Conservation (phyloP, 352 stramenopile genomes). For the Pythium oligandrum region DNA sequence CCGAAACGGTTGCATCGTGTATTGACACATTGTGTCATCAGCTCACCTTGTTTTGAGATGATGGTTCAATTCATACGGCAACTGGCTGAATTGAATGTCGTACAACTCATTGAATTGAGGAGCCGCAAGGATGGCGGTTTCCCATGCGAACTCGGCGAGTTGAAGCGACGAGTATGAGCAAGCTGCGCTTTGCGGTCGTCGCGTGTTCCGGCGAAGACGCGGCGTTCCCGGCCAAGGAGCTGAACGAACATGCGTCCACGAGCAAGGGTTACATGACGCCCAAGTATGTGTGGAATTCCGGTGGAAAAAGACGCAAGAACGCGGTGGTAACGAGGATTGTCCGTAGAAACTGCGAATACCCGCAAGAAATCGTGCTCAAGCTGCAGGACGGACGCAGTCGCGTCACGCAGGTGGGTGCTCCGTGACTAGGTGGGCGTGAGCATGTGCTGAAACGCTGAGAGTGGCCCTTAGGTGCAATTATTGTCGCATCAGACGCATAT, state of each 20-base stretch:
- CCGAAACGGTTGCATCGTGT: too few relatives aligned
- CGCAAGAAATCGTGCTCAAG: conserved; percentile 89
- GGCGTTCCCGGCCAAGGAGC: conserved; percentile 71
- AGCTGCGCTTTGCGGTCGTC: conserved; percentile 81
- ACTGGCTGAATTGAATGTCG: too few relatives aligned
- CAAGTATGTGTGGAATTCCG: conserved; percentile 26
- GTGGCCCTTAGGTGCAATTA: conserved; percentile 51
- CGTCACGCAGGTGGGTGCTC: conserved; percentile 47
- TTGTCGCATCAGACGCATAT: conserved; percentile 92
- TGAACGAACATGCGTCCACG: conserved; percentile 72
- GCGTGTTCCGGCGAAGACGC: conserved; percentile 86
- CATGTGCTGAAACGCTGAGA: conserved; percentile 2
- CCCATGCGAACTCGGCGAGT: not conserved
- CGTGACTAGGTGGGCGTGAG: not conserved
- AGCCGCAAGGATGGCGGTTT: not conserved
- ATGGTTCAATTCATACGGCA: too few relatives aligned
- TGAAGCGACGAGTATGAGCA: conserved; percentile 46
- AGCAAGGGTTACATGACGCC: conserved; percentile 79
- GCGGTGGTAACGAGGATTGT: too few relatives aligned
- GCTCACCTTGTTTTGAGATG: too few relatives aligned
- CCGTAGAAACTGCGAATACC: conserved; percentile 88
- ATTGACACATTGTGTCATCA: too few relatives aligned
- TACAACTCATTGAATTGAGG: conserved; percentile 10
- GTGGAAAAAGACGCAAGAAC: not conserved
- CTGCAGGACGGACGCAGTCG: conserved; percentile 63